A percentile compares a stretch with the other conserved stretches of the same genome.
Evolutionary conservation across 2,329 filamentous ascomycete species (phyloP).

Genomic region (Anisogramma anomala): DNA sequence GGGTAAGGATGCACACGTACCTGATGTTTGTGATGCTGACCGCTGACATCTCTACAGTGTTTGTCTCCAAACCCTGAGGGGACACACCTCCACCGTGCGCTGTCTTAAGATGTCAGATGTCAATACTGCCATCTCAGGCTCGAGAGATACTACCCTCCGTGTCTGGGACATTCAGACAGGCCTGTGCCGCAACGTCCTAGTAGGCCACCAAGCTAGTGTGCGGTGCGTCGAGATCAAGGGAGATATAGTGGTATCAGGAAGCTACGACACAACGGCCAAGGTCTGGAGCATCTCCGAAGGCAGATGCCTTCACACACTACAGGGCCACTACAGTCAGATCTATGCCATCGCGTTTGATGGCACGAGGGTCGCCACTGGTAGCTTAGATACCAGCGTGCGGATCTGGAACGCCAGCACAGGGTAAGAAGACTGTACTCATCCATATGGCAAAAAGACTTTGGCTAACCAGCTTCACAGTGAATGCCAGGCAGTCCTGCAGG

Average conservation of each 20-base stretch:
- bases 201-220: conserved; percentile 92
- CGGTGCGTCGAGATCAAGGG: conserved; percentile 92
- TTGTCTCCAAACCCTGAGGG: conserved; percentile 72
- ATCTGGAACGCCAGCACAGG: conserved; percentile 92
- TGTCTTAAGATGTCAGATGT: conserved; percentile 96
- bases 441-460: conserved; percentile 9
- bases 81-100: conserved; percentile 91
- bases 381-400: conserved; percentile 88
- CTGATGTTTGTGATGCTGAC: background rate
- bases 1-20: conserved; percentile 48
- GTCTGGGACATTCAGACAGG: conserved; percentile 91
- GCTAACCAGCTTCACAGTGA: conserved; percentile 38
- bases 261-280: conserved; percentile 91
- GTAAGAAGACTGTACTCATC: conserved; percentile 34
- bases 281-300: conserved; percentile 98
- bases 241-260: conserved; percentile 93
- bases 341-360: conserved; percentile 98
- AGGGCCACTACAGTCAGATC: conserved; percentile 96
- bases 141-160: conserved; percentile 82
- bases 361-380: conserved; percentile 83
- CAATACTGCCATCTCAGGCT: conserved; percentile 91
- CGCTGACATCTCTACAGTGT: conserved; percentile 37
- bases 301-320: conserved; percentile 77
- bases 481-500: conserved; percentile 85
- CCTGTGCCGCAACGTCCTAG: conserved; percentile 78